Percentiles rank a stretch among this genome's conserved stretches.
Conservation (phyloP, 805 yeast genomes). For the Candida easanensis region DNA sequence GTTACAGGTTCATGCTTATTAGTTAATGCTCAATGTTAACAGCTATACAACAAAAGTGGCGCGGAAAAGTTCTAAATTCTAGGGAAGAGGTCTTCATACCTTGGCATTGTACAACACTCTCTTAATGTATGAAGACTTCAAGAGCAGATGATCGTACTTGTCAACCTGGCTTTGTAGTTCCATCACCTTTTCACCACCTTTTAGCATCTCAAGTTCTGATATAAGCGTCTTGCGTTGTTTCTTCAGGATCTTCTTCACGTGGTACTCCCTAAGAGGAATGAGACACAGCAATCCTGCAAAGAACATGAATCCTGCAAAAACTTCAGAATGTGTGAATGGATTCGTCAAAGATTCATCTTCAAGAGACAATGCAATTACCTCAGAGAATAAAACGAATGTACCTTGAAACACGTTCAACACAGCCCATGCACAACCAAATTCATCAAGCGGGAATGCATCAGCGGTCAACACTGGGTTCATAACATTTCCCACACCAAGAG, state of each 20-base stretch:
- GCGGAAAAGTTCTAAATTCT: too few species aligned
- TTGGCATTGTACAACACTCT: not conserved
- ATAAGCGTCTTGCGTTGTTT: not conserved
- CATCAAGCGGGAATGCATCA: constrained; percentile 35
- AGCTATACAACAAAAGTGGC: too few species aligned
- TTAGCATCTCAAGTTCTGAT: not conserved
- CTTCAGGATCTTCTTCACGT: constrained; percentile 36
- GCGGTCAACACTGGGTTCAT: constrained; percentile 42
- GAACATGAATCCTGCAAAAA: constrained; percentile 52
- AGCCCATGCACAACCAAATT: constrained; percentile 40
- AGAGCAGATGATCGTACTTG: not conserved
- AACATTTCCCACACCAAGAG: constrained; percentile 44
- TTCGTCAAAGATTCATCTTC: constrained; percentile 23
- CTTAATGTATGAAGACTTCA: not conserved
- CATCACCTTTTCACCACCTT: not conserved
- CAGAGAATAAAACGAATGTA: constrained; percentile 43
- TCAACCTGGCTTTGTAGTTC: not conserved
- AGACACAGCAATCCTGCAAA: constrained; percentile 40
- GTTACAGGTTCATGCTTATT: too few species aligned
- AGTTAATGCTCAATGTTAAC: too few species aligned
- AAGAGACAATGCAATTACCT: constrained; percentile 52
- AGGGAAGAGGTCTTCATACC: not conserved
- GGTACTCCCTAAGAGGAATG: constrained; percentile 47
- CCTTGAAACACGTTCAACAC: constrained; percentile 33
- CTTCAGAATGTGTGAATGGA: constrained; percentile 59